Evolutionary conservation across 2,329 filamentous ascomycete genomes (phyloP).

Genomic region (Diaporthe longicolla): DNA sequence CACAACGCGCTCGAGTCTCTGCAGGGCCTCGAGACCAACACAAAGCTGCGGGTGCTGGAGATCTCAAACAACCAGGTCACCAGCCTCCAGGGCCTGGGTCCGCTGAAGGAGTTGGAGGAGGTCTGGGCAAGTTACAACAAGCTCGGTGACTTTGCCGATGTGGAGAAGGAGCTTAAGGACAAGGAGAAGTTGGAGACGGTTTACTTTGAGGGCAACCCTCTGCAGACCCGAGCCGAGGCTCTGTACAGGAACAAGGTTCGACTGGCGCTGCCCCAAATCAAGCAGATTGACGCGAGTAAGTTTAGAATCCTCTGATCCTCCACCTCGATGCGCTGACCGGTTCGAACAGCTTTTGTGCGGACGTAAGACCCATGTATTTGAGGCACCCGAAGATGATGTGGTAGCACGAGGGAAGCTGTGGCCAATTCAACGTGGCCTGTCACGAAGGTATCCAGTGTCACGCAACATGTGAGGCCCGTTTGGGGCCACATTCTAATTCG

Average conservation of each 20-base stretch:
- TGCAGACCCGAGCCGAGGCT: slow-evolving; percentile 84
- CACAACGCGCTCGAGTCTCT: slow-evolving; percentile 91
- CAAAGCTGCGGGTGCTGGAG: slow-evolving; percentile 83
- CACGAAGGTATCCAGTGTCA: not conserved
- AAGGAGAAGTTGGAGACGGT: slow-evolving; percentile 89
- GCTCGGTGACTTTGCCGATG: slow-evolving; percentile 83
- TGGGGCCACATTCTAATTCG: slow-evolving; percentile 3
- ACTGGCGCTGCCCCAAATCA: slow-evolving; percentile 86
- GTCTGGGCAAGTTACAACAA: slow-evolving; percentile 95
- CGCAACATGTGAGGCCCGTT: slow-evolving; percentile 6
- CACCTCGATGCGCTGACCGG: slow-evolving; percentile 13
- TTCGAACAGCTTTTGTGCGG: slow-evolving; percentile 51
- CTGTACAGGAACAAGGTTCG: slow-evolving; percentile 95
- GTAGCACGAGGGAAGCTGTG: not conserved
- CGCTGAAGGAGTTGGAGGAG: slow-evolving; percentile 83
- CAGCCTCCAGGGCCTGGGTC: slow-evolving; percentile 79
- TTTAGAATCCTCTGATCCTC: slow-evolving; percentile 49
- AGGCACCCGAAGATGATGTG: not conserved
- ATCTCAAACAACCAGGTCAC: slow-evolving; percentile 89
- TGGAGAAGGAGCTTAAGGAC: slow-evolving; percentile 81
- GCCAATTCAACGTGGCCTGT: not conserved
- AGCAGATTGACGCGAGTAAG: slow-evolving; percentile 98
- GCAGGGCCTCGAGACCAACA: slow-evolving; percentile 77
- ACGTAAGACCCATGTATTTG: not conserved
- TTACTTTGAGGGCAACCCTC: slow-evolving; percentile 95